A percentile compares a stretch with the other conserved stretches of the same genome.
phyloP scores from a whole-genome alignment of 2,329 filamentous ascomycete species.

The Fusarium chuoi region DNA sequence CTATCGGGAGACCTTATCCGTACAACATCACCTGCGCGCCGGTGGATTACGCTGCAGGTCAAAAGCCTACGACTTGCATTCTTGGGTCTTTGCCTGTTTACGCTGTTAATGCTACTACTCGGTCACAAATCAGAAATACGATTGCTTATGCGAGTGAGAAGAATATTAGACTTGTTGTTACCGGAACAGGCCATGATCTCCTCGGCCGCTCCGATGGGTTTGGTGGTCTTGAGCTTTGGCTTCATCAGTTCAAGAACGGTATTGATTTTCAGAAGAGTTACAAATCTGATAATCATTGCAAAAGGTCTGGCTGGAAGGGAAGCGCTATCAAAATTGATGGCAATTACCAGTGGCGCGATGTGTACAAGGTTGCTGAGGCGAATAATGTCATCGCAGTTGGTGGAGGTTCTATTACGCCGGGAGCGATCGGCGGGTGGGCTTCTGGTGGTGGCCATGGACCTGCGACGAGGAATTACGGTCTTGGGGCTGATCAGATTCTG shows the following conservation, averaged over 20 bases:
- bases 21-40: conserved; percentile 34
- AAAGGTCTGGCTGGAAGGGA: conserved; percentile 6
- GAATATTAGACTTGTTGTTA: conserved; percentile 19
- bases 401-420: conserved; percentile 23
- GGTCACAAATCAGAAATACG: conserved; percentile 4
- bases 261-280: conserved; percentile 9
- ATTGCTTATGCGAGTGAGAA: not conserved
- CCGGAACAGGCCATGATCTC: conserved; percentile 27
- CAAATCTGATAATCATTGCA: not conserved
- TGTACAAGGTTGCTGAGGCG: conserved; percentile 24
- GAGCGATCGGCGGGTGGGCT: conserved; percentile 28
- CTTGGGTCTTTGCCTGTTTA: conserved; percentile 23
- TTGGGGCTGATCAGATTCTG: conserved; percentile 25
- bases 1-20: conserved; percentile 31
- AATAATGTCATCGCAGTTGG: conserved; percentile 27
- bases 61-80: conserved; percentile 21
- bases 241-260: conserved; percentile 24
- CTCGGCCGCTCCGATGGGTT: conserved; percentile 27
- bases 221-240: conserved; percentile 26
- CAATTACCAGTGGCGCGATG: conserved; percentile 29
- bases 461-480: conserved; percentile 29
- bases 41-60: conserved; percentile 13
- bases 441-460: conserved; percentile 29
- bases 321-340: conserved; percentile 25
- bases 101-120: conserved; percentile 21